Evolutionary conservation across 768 basidiomycete genomes (phyloP).

Genomic region (Hortiboletus flavorubellus): DNA sequence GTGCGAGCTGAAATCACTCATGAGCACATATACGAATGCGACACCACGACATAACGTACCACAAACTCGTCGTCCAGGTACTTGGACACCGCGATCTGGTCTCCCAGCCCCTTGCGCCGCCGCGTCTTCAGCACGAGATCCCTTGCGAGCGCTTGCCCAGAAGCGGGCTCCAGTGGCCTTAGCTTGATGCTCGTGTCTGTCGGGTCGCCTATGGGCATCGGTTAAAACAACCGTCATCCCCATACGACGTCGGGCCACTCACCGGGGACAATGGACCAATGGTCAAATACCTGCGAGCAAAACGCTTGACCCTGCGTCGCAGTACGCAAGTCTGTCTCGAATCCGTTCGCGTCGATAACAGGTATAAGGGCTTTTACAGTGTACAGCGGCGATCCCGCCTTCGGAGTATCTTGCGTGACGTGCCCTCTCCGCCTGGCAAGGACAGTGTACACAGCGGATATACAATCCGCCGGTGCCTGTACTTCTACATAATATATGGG

Average conservation of each 20-base stretch:
- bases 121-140: conserved; percentile 97
- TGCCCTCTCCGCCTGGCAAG: conserved; percentile 99
- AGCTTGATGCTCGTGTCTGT: conserved; percentile 97
- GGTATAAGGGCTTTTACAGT: conserved; percentile 98
- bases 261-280: conserved; percentile 99
- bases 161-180: conserved; percentile 93
- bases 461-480: conserved; percentile 98
- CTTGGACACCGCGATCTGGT: conserved; percentile 96
- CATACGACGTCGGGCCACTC: conserved; percentile 25
- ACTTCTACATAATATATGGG: conserved; percentile 99
- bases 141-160: conserved; percentile 90
- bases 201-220: conserved; percentile 70
- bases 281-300: conserved; percentile 95
- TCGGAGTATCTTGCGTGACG: conserved; percentile 96
- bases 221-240: not conserved
- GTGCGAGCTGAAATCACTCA: conserved; percentile 60
- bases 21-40: conserved; percentile 6
- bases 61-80: conserved; percentile 97
- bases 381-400: conserved; percentile 96
- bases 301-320: conserved; percentile 99
- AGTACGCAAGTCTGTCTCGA: conserved; percentile 96
- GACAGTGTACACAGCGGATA: conserved; percentile 97
- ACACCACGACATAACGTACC: conserved; percentile 42
- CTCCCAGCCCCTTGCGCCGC: conserved; percentile 92
- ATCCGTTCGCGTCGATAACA: conserved; percentile 97